A percentile compares a stretch with the other conserved stretches of the same genome.
Conservation (phyloP, 2,329 filamentous ascomycete genomes). For the Scedosporium boydii region DNA sequence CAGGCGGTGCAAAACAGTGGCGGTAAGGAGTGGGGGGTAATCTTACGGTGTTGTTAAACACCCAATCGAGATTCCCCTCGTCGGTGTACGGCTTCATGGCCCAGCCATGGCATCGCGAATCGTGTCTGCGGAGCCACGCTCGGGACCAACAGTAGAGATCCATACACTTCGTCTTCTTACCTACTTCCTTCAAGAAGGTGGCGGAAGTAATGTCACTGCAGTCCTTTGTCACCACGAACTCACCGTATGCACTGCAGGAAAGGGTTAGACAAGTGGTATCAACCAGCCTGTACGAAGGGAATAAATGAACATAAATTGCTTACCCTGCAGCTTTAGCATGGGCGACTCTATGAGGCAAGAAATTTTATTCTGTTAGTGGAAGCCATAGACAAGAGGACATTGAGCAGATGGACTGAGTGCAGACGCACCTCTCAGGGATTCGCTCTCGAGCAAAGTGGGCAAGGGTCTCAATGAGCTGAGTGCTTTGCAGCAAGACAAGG, state of each 20-base stretch:
- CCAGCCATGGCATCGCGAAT: constrained; percentile 43
- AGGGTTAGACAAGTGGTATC: too few species aligned
- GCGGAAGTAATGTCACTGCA: constrained; percentile 47
- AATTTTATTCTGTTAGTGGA: too few species aligned
- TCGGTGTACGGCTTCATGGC: constrained; percentile 65
- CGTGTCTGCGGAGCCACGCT: constrained; percentile 61
- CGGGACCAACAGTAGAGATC: constrained; percentile 69
- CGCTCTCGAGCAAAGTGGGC: constrained; percentile 43
- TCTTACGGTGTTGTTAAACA: constrained; percentile 57
- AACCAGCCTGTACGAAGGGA: too few species aligned
- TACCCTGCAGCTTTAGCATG: too few species aligned
- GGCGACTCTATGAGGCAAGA: too few species aligned
- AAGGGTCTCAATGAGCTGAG: constrained; percentile 55
- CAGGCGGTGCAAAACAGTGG: too few species aligned
- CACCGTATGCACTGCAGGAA: too few species aligned
- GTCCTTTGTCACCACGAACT: constrained; percentile 33
- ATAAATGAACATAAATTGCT: too few species aligned
- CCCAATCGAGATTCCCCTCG: constrained; percentile 64
- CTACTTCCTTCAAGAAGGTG: constrained; percentile 45
- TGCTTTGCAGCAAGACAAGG: constrained; percentile 16
- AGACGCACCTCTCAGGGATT: constrained; percentile 42
- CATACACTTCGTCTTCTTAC: constrained; percentile 59
- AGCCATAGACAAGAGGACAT: too few species aligned
- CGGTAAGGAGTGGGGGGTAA: too few species aligned
- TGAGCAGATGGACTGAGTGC: too few species aligned